phyloP scores from a whole-genome alignment of 352 stramenopile species.

The Stramenopiles sp. region DNA sequence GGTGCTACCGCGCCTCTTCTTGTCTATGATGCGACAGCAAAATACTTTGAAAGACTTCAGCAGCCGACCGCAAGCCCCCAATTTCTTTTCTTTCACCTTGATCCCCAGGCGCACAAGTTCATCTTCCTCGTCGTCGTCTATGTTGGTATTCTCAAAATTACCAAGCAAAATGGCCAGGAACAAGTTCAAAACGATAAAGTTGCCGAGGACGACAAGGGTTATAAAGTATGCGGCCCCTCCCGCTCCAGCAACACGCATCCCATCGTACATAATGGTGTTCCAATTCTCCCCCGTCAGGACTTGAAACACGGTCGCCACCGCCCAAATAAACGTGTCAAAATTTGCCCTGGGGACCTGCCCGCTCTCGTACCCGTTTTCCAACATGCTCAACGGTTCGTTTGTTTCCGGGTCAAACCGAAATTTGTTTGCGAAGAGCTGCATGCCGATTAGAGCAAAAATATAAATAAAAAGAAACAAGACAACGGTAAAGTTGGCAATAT shows the following conservation, averaged over 20 bases:
- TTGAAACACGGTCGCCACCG: conserved; percentile 63
- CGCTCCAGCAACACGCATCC: conserved; percentile 44
- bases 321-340: conserved; percentile 60
- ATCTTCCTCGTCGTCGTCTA: not conserved
- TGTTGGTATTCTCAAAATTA: conserved; percentile 40
- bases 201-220: conserved; percentile 56
- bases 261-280: conserved; percentile 80
- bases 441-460: conserved; percentile 67
- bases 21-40: not conserved
- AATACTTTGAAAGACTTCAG: not conserved
- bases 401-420: conserved; percentile 67
- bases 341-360: too few relatives aligned
- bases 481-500: conserved; percentile 75
- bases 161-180: conserved; percentile 74
- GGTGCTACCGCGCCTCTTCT: not conserved
- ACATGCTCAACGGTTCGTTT: conserved; percentile 35
- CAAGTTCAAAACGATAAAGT: conserved; percentile 77
- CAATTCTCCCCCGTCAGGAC: conserved; percentile 81
- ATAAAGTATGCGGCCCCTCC: conserved; percentile 51
- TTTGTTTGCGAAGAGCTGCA: conserved; percentile 80
- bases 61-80: not conserved
- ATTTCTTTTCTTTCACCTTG: too few relatives aligned
- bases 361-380: too few relatives aligned
- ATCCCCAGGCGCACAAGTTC: not conserved
- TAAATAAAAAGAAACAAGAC: conserved; percentile 84